phyloP scores from a whole-genome alignment of 257 asterid species.

The Eucommia ulmoides region DNA sequence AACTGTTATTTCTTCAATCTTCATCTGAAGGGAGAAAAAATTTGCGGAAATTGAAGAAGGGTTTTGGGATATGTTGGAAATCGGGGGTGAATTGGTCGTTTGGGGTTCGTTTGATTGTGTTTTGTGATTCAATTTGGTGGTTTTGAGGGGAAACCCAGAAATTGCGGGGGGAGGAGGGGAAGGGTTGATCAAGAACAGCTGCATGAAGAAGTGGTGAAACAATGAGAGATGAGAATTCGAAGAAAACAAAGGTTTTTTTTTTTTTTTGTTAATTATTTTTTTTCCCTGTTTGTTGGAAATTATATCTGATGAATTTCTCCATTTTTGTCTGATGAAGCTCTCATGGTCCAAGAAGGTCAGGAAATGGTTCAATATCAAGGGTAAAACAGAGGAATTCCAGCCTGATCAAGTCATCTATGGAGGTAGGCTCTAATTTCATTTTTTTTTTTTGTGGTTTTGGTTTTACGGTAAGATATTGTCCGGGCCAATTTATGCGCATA shows the following conservation, averaged over 20 bases:
- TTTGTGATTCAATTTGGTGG: constrained; percentile 9
- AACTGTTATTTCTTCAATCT: constrained; percentile 17
- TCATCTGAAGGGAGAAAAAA: constrained; percentile 11
- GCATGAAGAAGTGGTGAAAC: constrained; percentile 65
- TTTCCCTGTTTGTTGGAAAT: constrained; percentile 4
- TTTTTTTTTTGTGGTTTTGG: constrained; percentile 3
- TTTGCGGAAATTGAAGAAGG: constrained; percentile 7
- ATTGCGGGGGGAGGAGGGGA: constrained; percentile 19
- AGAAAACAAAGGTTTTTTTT: constrained; percentile 66
- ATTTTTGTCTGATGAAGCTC: constrained; percentile 46
- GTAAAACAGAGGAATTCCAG: constrained; percentile 57
- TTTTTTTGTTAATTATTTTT: too few species aligned
- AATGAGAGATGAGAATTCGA: constrained; percentile 81
- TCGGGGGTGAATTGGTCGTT: constrained; percentile 4
- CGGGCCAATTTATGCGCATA: too few species aligned
- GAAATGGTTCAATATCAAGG: constrained; percentile 79
- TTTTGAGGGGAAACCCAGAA: constrained; percentile 14
- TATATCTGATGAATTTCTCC: constrained; percentile 6
- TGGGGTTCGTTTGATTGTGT: constrained; percentile 3
- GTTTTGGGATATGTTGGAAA: constrained; percentile 11
- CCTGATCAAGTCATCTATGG: constrained; percentile 61
- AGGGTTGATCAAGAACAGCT: constrained; percentile 20
- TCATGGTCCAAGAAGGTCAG: constrained; percentile 89
- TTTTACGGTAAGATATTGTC: too few species aligned
- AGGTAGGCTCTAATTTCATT: constrained; percentile 37